Percentiles rank a stretch among this genome's conserved stretches.
Evolutionary conservation across 371 early-diverging fungal genomes (phyloP).

Genomic region (Blakeslea trispora): DNA sequence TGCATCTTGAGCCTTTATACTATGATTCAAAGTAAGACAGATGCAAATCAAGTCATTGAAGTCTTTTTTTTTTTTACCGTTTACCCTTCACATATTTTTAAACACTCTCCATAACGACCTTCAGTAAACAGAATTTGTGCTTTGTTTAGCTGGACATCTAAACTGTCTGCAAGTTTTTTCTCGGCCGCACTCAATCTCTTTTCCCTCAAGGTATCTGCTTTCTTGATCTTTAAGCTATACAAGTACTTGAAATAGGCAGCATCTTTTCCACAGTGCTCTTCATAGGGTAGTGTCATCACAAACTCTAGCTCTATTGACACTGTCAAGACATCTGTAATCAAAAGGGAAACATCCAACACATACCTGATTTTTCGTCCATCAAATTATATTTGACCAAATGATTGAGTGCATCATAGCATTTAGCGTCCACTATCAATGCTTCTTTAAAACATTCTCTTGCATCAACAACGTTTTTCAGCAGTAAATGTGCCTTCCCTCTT

Average conservation of each 20-base stretch:
- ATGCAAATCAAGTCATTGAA: not conserved
- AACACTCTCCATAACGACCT: constrained; percentile 57
- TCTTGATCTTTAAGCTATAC: constrained; percentile 60
- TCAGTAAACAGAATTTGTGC: constrained; percentile 62
- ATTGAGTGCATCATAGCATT: constrained; percentile 73
- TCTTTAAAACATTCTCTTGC: constrained; percentile 70
- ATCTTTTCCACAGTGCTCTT: constrained; percentile 58
- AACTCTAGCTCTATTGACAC: constrained; percentile 58
- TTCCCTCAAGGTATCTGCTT: constrained; percentile 53
- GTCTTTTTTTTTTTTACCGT: too few species aligned
- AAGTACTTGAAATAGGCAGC: constrained; percentile 61
- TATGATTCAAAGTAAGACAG: constrained; percentile 14
- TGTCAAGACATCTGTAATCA: not conserved
- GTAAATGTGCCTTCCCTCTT: constrained; percentile 60
- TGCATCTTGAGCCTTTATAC: constrained; percentile 62
- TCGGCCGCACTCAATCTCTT: constrained; percentile 42
- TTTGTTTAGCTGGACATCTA: constrained; percentile 60
- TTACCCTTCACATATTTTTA: constrained; percentile 59
- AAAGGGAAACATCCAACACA: not conserved
- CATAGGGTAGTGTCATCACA: constrained; percentile 54
- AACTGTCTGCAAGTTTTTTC: constrained; percentile 50
- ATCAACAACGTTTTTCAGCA: constrained; percentile 47
- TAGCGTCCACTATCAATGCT: constrained; percentile 65
- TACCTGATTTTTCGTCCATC: constrained; percentile 67
- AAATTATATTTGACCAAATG: constrained; percentile 59